Conservation (phyloP, 2,329 filamentous ascomycete genomes). For the Scytalidium sp. region DNA sequence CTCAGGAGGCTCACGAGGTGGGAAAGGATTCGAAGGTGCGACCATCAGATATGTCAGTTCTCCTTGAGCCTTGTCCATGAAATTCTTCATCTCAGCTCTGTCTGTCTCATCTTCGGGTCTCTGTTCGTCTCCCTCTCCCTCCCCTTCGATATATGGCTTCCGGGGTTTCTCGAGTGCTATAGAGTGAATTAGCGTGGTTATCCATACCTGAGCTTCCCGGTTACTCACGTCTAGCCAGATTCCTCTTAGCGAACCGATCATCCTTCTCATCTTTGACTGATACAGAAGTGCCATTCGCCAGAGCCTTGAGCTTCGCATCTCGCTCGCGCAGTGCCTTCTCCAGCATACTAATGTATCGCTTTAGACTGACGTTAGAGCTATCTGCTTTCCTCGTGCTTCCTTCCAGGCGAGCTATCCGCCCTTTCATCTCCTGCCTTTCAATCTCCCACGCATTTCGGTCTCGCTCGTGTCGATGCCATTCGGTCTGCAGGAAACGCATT, state of each 20-base stretch:
- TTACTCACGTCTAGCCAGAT: constrained; percentile 52
- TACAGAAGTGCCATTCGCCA: constrained; percentile 43
- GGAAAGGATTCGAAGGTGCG: constrained; percentile 61
- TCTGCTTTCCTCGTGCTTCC: constrained; percentile 85
- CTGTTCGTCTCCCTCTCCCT: constrained; percentile 42
- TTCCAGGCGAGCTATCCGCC: constrained; percentile 90
- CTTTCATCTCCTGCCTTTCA: constrained; percentile 98
- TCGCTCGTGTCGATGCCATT: constrained; percentile 98
- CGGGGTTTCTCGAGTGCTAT: constrained; percentile 22
- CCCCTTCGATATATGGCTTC: constrained; percentile 38
- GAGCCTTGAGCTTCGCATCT: constrained; percentile 63
- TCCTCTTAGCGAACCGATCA: constrained; percentile 50
- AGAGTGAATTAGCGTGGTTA: constrained; percentile 5
- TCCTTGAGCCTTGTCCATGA: constrained; percentile 62
- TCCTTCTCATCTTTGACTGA: constrained; percentile 35
- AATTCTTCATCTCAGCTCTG: constrained; percentile 54
- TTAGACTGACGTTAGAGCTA: constrained; percentile 82
- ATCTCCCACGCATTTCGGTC: constrained; percentile 99
- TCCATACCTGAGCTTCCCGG: constrained; percentile 2
- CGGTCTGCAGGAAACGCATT: constrained; percentile 98
- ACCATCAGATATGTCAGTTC: constrained; percentile 69
- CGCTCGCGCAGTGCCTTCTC: constrained; percentile 86
- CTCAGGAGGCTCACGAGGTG: constrained; percentile 61
- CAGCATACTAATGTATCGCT: constrained; percentile 85
- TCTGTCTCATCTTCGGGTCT: constrained; percentile 30